These are phyloP conservation scores for Lactifluus volemus DNA, from an alignment of 768 basidiomycete species.

Conservation along the genomic window DNA sequence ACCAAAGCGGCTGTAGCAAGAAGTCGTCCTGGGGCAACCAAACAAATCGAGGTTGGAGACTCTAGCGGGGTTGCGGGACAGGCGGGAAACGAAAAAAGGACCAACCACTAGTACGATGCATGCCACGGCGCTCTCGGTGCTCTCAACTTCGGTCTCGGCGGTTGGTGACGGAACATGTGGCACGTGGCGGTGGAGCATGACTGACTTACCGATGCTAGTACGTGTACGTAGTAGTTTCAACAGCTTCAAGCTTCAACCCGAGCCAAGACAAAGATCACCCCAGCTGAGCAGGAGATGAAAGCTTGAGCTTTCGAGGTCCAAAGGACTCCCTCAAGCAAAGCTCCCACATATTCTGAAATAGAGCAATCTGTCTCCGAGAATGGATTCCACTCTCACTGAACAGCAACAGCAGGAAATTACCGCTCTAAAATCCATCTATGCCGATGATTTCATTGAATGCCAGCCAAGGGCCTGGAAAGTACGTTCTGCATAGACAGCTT, in stretches of 20 bases:
- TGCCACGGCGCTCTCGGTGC: background rate
- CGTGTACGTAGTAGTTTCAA: background rate
- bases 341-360: constrained; percentile 22
- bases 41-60: background rate
- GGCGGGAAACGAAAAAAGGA: too few relatives aligned
- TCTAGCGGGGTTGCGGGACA: background rate
- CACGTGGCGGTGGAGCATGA: too few relatives aligned
- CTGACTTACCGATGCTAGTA: background rate
- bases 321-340: constrained; percentile 38
- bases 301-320: constrained; percentile 73
- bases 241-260: background rate
- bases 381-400: constrained; percentile 68
- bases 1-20: background rate
- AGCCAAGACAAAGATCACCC: background rate
- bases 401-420: constrained; percentile 63
- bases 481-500: constrained; percentile 10
- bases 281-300: constrained; percentile 37
- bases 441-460: constrained; percentile 62
- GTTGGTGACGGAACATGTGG: too few relatives aligned
- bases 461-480: constrained; percentile 84
- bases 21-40: background rate
- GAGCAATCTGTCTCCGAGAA: constrained; percentile 23
- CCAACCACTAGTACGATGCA: background rate
- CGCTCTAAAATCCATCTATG: constrained; percentile 73
- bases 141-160: too few relatives aligned